Conservation (phyloP, 2,329 filamentous ascomycete species). For the Ceratocystis albifundus region DNA sequence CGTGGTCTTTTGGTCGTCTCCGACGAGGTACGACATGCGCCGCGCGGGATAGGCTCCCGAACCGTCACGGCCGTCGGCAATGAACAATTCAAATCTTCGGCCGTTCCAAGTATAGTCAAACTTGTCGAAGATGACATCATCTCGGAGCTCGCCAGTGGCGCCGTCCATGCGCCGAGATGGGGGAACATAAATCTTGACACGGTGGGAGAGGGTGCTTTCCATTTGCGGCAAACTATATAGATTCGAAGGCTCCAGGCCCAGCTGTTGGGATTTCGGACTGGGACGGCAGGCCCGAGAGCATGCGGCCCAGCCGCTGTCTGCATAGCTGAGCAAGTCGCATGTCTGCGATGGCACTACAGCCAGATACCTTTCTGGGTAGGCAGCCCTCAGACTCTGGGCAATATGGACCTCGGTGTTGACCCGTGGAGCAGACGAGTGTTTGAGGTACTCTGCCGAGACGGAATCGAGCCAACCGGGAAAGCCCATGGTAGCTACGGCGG, state of each 20-base stretch:
- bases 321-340: constrained; percentile 35
- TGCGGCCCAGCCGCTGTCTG: constrained; percentile 32
- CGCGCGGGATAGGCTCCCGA: constrained; percentile 27
- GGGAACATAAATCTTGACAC: constrained; percentile 33
- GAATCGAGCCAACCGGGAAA: constrained; percentile 24
- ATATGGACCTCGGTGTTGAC: constrained; percentile 37
- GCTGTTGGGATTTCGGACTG: too few relatives aligned
- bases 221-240: background rate
- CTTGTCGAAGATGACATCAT: constrained; percentile 32
- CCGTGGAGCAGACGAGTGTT: constrained; percentile 34
- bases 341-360: constrained; percentile 30
- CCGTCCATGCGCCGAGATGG: constrained; percentile 35
- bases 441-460: constrained; percentile 27
- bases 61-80: constrained; percentile 35
- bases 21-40: constrained; percentile 34
- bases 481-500: background rate
- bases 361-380: constrained; percentile 36
- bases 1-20: constrained; percentile 28
- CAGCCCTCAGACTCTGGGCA: constrained; percentile 32
- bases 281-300: background rate
- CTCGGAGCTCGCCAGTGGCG: constrained; percentile 30
- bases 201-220: constrained; percentile 27
- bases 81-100: constrained; percentile 36
- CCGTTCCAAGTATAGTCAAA: constrained; percentile 35
- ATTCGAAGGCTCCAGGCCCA: background rate